Evolutionary conservation across 306 rosid genomes (phyloP), one percentile per base, ranked within the genome.

Genomic region (Abrus precatorius): DNA sequence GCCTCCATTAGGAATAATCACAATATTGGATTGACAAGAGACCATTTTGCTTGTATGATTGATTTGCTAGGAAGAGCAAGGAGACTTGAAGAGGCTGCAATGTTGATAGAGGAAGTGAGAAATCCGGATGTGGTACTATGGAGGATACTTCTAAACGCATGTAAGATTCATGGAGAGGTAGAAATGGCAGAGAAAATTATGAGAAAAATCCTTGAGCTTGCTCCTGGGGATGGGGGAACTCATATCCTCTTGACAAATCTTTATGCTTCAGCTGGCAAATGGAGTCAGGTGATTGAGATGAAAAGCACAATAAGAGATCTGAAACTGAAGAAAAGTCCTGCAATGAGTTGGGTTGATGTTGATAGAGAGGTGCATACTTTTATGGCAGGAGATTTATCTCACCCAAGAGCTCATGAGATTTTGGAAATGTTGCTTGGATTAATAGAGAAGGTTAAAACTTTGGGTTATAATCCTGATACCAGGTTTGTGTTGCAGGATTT

Each of bases 361-460:
- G 85, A 89, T 45, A 82, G 87, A 73, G 85, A 86, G 84, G 86
- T 92, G 76, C 91, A 92, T 70, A 83, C 85, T 87, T 90, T 89
- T 88, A 89, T 87, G 91, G 97, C 93, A 57, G 93, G 93, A 83
- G 92, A 89, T 82, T 82, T 84, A 79, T 90, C 92, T 28, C 91
- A 86, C 79, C 91, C 89, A 67, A 87, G 76, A 41, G 82, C 87
- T 74, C 69, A 73, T 38, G 86, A 86, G 81, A 84, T 87, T 74
- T 32, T 66, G 1, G 80, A 83, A 68, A 85, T 61, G 14, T 78
- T 90, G 76, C 87, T 84, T 74, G 81, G 75, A 20, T 68, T 90
- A 71, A 68, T 77, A 20, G 84, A 87, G 72, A 85, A 81, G 80
- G 91, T 85, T 47, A 85, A 77, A 79, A 57, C 30, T 40, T 67